These are phyloP conservation scores for Chenopodium berlandieri DNA, from an alignment of 148 eudicot genomes.

Conservation along the genomic window DNA sequence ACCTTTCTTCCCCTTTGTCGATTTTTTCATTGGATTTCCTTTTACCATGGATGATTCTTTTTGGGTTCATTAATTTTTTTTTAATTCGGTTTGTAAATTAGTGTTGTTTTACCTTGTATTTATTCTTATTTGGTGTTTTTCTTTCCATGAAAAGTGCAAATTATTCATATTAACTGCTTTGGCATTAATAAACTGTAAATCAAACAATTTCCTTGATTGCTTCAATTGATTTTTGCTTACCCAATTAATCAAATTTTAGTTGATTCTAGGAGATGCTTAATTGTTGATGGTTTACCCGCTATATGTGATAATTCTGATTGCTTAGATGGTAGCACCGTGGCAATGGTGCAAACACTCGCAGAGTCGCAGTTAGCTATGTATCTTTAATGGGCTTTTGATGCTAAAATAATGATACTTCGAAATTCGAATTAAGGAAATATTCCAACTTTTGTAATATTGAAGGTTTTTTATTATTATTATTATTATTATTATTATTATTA, in stretches of 20 bases:
- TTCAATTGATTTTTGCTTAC: neutral
- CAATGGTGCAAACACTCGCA: neutral
- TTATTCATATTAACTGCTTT: too few relatives aligned
- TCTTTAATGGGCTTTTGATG: too few relatives aligned
- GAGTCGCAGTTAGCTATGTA: too few relatives aligned
- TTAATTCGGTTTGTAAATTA: neutral
- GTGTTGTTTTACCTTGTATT: neutral
- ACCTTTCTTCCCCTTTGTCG: conserved; percentile 5
- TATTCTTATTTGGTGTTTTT: neutral
- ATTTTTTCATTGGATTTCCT: neutral
- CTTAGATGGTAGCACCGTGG: neutral
- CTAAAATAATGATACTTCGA: too few relatives aligned
- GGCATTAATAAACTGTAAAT: neutral
- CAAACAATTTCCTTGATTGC: neutral
- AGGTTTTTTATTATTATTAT: too few relatives aligned
- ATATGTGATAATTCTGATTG: neutral
- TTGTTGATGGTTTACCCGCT: neutral
- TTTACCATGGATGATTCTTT: neutral
- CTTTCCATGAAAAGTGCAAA: too few relatives aligned
- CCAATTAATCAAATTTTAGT: neutral
- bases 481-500: too few relatives aligned
- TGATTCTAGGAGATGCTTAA: neutral
- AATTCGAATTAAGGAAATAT: too few relatives aligned
- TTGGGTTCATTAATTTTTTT: neutral
- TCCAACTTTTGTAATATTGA: too few relatives aligned